Conservation (phyloP, 805 yeast genomes). For the Pichia californica region DNA sequence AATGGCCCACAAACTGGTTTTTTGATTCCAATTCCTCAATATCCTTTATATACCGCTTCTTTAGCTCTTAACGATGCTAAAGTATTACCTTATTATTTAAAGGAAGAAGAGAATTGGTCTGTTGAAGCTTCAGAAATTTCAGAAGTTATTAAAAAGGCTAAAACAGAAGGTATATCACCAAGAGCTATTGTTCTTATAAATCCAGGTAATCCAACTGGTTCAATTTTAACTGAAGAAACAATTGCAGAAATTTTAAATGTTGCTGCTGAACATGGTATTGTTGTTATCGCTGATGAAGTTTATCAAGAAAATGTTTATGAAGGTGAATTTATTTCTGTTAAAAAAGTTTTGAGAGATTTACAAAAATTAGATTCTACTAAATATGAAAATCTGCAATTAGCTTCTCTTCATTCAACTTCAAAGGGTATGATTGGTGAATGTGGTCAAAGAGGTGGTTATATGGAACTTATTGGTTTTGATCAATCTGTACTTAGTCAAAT, state of each 20-base stretch:
- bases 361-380: slow-evolving; percentile 41
- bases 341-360: slow-evolving; percentile 65
- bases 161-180: slow-evolving; percentile 49
- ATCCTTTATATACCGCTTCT: slow-evolving; percentile 95
- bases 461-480: slow-evolving; percentile 84
- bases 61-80: slow-evolving; percentile 76
- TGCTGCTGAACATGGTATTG: slow-evolving; percentile 80
- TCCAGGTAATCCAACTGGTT: slow-evolving; percentile 98
- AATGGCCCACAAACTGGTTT: slow-evolving; percentile 66
- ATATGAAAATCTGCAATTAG: slow-evolving; percentile 74
- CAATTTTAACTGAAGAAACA: slow-evolving; percentile 58
- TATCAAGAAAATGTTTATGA: slow-evolving; percentile 88
- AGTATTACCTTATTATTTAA: slow-evolving; percentile 79
- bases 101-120: slow-evolving; percentile 81
- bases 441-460: slow-evolving; percentile 99
- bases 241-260: slow-evolving; percentile 67
- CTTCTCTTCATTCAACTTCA: slow-evolving; percentile 94
- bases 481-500: slow-evolving; percentile 63
- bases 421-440: slow-evolving; percentile 98
- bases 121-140: slow-evolving; percentile 64
- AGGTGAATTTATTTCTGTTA: slow-evolving; percentile 79
- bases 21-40: slow-evolving; percentile 95
- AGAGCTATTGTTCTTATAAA: slow-evolving; percentile 87
- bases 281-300: slow-evolving; percentile 94
- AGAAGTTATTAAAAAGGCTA: slow-evolving; percentile 42